A percentile compares a stretch with the other conserved stretches of the same genome.
These are phyloP conservation scores for Diutina neorugosa DNA, from an alignment of 1,139 yeast genomes.

Conservation along the genomic window DNA sequence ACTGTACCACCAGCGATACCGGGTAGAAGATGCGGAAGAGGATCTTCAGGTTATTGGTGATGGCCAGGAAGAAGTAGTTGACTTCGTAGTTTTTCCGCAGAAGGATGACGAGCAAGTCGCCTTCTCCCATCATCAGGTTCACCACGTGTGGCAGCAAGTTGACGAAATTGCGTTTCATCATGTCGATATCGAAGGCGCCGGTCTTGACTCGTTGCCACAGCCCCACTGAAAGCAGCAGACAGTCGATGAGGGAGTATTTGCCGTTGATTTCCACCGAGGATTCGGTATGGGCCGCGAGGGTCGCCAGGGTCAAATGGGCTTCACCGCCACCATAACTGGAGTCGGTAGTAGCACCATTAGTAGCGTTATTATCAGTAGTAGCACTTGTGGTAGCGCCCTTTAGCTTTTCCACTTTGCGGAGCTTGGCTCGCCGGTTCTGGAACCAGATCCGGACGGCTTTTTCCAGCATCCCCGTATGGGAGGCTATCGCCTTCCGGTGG, in stretches of 20 bases:
- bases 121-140: conserved; percentile 48
- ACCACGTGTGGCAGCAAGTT: conserved; percentile 58
- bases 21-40: conserved; percentile 65
- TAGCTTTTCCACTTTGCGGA: conserved; percentile 45
- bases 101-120: conserved; percentile 55
- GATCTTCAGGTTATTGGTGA: conserved; percentile 52
- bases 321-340: neutral
- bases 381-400: conserved; percentile 6
- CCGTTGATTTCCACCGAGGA: conserved; percentile 49
- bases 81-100: conserved; percentile 60
- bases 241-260: conserved; percentile 55
- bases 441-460: conserved; percentile 93
- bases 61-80: conserved; percentile 63
- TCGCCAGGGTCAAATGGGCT: neutral
- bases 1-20: conserved; percentile 29
- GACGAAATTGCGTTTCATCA: conserved; percentile 31
- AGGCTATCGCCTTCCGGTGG: conserved; percentile 60
- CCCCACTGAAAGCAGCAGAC: conserved; percentile 58
- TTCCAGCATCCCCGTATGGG: conserved; percentile 75
- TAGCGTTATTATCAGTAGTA: neutral
- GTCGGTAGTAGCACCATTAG: conserved; percentile 2
- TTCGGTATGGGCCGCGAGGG: conserved; percentile 4
- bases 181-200: conserved; percentile 36
- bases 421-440: conserved; percentile 81
- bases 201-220: conserved; percentile 68